These are phyloP conservation scores for Penicillium sp. DNA, from an alignment of 2,329 filamentous ascomycete genomes.

Conservation along the genomic window DNA sequence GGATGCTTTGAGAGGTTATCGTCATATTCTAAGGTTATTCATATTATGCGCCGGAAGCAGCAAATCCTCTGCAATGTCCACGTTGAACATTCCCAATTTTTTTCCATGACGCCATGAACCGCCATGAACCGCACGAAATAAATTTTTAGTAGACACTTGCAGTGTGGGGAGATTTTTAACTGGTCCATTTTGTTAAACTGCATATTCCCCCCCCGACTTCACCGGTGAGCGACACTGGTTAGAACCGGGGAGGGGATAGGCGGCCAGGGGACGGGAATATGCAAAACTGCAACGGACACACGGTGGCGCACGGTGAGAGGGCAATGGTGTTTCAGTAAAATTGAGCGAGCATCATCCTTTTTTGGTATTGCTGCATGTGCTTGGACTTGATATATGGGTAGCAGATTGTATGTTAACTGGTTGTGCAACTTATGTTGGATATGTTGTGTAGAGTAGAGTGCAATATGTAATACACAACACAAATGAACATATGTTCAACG, in stretches of 20 bases:
- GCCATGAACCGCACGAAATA: conserved; percentile 2
- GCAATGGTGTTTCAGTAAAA: neutral
- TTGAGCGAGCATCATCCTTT: neutral
- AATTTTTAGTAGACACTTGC: conserved; percentile 7
- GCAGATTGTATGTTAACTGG: too few relatives aligned
- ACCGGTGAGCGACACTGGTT: conserved; percentile 28
- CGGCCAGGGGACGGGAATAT: conserved; percentile 8
- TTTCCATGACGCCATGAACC: conserved; percentile 29
- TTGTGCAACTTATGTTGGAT: neutral
- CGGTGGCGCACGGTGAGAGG: neutral
- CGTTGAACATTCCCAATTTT: conserved; percentile 4
- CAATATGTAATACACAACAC: too few relatives aligned
- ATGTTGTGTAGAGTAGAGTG: neutral
- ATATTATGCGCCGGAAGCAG: conserved; percentile 12
- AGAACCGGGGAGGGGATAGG: conserved; percentile 9
- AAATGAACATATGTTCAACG: too few relatives aligned
- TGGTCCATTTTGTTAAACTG: conserved; percentile 15
- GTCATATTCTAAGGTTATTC: neutral
- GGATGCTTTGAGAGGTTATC: neutral
- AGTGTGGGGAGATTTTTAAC: conserved; percentile 18
- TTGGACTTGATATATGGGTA: too few relatives aligned
- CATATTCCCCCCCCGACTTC: conserved; percentile 23
- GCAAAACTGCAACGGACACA: neutral
- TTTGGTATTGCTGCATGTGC: neutral
- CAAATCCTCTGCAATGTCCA: conserved; percentile 8